phyloP scores from a whole-genome alignment of 306 rosid species.

The Quercus engelmannii region DNA sequence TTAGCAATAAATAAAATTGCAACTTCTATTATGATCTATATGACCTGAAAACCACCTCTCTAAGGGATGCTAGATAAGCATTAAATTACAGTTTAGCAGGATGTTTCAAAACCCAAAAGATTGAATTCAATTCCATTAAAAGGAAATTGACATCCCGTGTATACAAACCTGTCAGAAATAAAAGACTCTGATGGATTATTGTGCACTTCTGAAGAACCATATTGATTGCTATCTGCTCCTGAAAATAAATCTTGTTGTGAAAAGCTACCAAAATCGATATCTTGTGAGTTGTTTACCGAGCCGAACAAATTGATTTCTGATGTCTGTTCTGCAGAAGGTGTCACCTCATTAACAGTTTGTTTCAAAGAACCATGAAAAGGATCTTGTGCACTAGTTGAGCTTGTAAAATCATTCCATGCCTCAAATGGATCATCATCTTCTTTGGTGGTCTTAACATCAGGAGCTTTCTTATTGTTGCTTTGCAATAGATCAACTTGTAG shows the following conservation, averaged over 20 bases:
- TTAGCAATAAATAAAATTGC: not conserved
- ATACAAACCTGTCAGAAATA: slow-evolving; percentile 53
- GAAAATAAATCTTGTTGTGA: slow-evolving; percentile 41
- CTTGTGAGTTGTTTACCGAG: slow-evolving; percentile 32
- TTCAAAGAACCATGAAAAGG: slow-evolving; percentile 36
- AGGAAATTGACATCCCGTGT: slow-evolving; percentile 9
- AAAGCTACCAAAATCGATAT: slow-evolving; percentile 44
- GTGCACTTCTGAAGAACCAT: slow-evolving; percentile 31
- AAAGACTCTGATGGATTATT: slow-evolving; percentile 33
- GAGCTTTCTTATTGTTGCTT: slow-evolving; percentile 32
- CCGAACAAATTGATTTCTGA: slow-evolving; percentile 42
- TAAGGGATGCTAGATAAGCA: not conserved
- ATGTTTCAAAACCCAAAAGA: not conserved
- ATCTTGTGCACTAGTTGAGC: slow-evolving; percentile 37
- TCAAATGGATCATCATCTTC: slow-evolving; percentile 42
- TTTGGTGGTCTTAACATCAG: slow-evolving; percentile 24
- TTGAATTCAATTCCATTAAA: slow-evolving; percentile 9
- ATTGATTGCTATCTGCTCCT: slow-evolving; percentile 34
- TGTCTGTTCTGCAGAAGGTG: slow-evolving; percentile 31
- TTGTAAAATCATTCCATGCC: slow-evolving; percentile 60
- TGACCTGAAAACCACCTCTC: not conserved
- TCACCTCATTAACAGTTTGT: slow-evolving; percentile 30
- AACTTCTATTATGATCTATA: not conserved
- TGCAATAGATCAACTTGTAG: slow-evolving; percentile 47
- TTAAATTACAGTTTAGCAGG: not conserved